Evolutionary conservation across 1,284 basidiomycete species (phyloP), one percentile per base, ranked within the genome.

Genomic region (Moniliophthora roreri): DNA sequence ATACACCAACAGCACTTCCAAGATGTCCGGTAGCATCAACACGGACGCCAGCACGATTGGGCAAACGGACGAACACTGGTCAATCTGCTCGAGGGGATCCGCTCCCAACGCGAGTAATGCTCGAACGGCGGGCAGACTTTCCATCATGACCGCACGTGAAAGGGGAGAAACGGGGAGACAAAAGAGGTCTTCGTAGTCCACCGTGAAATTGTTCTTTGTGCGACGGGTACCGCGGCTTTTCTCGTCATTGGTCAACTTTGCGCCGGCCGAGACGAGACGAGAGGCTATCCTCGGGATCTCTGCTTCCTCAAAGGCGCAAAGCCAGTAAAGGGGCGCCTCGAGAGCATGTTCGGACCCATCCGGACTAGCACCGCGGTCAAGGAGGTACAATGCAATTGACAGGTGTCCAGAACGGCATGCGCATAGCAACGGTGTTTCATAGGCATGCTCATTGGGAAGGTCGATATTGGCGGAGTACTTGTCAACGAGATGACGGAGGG

Each of bases 351-450:
- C 23, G 20, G 47, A 49, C 20, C 45, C 54, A 23, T 52, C 50
- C 3, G 45, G 44, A 16, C 20, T 24, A 11, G 54, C 54, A 11
- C 54, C 54, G 24, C 34, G 38, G 20, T 55, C 54, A 8, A 55
- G 37, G 21, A 55, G 49, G 21, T 48, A 48, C 4, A 55, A 15
- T 26, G 54, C 50, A 20, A 32, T 44, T 10, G 26, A 39, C 2
- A 55, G 16, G 13, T 55, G 54, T 7, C 50, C 50, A 11, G 34
- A 24, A 8, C 50, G 50, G 48, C 54, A 55, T 21, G 53, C 54
- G 36, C 20, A 35, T n/a, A 55, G 23, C 4, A 55, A 35, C 6
- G 50, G 54, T 5, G 54, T 48, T 32, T 55, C 50, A 7, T 50
- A 13, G 10, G 39, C 24, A 16, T 36, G 6, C 42, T 47, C 18